A percentile compares a stretch with the other conserved stretches of the same genome.
Conservation (phyloP, 2,329 filamentous ascomycete genomes). For the Fusarium miscanthi region DNA sequence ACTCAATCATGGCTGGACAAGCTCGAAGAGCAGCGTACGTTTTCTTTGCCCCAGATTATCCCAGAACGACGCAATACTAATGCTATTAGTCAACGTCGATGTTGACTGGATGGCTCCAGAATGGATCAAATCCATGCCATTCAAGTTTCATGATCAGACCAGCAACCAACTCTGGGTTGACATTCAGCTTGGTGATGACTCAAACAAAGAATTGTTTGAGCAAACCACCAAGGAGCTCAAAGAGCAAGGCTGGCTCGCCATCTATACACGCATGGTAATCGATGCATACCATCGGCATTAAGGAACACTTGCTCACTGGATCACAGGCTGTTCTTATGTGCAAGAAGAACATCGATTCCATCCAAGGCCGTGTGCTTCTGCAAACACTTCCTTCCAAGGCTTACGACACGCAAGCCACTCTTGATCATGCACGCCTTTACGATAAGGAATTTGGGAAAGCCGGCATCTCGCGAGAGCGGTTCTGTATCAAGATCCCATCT, state of each 20-base stretch:
- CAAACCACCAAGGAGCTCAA: conserved; percentile 57
- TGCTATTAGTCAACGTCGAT: conserved; percentile 58
- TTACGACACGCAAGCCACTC: conserved; percentile 57
- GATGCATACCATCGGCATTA: not conserved
- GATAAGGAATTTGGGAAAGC: conserved; percentile 58
- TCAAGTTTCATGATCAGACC: conserved; percentile 60
- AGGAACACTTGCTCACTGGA: not conserved
- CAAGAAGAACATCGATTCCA: conserved; percentile 58
- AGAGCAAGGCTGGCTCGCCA: conserved; percentile 58
- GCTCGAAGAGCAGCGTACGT: conserved; percentile 54
- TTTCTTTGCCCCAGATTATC: no score
- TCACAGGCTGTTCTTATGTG: conserved; percentile 57
- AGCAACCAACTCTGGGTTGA: conserved; percentile 63
- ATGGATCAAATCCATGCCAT: conserved; percentile 57
- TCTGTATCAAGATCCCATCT: conserved; percentile 63
- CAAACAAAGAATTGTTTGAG: conserved; percentile 56
- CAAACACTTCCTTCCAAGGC: conserved; percentile 60
- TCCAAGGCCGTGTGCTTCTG: conserved; percentile 60
- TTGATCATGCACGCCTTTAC: conserved; percentile 60
- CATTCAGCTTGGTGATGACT: conserved; percentile 56
- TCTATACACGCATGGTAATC: conserved; percentile 58
- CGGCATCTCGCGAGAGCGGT: conserved; percentile 58
- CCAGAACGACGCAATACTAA: not conserved
- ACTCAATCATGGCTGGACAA: conserved; percentile 55
- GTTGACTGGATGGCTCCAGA: conserved; percentile 64